Evolutionary conservation across 129 eudicot species (phyloP).

Genomic region (Heracleum sosnowskyi): DNA sequence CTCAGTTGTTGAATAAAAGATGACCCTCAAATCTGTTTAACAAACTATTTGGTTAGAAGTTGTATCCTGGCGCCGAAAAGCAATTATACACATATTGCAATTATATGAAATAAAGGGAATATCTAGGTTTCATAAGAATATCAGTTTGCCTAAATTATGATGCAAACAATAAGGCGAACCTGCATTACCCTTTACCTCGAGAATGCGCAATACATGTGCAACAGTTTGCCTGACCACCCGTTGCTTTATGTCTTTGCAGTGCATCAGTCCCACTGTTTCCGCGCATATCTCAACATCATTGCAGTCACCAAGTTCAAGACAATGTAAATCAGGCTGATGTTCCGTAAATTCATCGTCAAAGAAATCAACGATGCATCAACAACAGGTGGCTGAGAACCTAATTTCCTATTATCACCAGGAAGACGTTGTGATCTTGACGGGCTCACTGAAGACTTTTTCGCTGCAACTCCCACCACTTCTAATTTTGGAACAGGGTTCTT

Average conservation of each 20-base stretch:
- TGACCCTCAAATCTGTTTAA: too few species aligned
- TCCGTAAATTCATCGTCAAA: too few species aligned
- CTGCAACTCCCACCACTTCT: constrained; percentile 40
- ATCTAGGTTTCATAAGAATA: background rate
- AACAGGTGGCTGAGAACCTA: constrained; percentile 31
- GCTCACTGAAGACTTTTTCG: constrained; percentile 30
- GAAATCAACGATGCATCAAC: constrained; percentile 31
- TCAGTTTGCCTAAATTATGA: background rate
- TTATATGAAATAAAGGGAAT: background rate
- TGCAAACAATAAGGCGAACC: background rate
- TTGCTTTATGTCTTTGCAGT: constrained; percentile 82
- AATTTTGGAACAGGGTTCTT: constrained; percentile 37
- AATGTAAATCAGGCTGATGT: too few species aligned
- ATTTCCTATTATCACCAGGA: constrained; percentile 37
- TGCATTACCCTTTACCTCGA: constrained; percentile 50
- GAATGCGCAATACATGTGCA: constrained; percentile 77
- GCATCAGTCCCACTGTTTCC: too few species aligned
- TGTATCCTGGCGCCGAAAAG: background rate
- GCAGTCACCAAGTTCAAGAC: too few species aligned
- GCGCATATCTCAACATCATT: too few species aligned
- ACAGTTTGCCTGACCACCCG: constrained; percentile 83
- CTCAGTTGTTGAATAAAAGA: too few species aligned
- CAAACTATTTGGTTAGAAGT: background rate
- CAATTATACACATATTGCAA: background rate
- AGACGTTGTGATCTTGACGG: constrained; percentile 29